Conservation (phyloP, 495 filamentous ascomycete species). For the Evernia prunastri region DNA sequence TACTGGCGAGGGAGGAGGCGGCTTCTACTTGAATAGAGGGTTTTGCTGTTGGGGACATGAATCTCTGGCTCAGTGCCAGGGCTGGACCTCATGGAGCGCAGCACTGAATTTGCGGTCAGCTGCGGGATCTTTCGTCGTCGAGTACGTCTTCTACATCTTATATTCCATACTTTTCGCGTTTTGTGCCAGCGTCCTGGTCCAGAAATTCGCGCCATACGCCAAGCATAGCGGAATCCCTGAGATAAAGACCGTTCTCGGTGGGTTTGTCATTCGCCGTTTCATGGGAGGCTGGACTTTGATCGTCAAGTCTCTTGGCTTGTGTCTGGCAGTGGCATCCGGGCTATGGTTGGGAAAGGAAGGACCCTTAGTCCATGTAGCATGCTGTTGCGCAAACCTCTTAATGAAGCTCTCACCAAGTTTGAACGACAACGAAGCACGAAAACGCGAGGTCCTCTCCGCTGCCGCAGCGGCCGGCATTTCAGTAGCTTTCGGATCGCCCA, state of each 20-base stretch:
- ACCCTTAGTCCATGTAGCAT: conserved; percentile 93
- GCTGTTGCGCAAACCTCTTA: conserved; percentile 92
- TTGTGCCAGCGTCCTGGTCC: conserved; percentile 72
- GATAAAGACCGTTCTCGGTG: conserved; percentile 93
- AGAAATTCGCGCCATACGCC: conserved; percentile 78
- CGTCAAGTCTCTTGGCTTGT: conserved; percentile 88
- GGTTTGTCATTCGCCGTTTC: conserved; percentile 88
- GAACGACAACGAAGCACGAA: conserved; percentile 88
- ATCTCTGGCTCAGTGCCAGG: conserved; percentile 64
- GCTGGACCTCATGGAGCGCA: conserved; percentile 79
- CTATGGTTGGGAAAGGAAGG: conserved; percentile 99
- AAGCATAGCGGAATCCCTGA: conserved; percentile 97
- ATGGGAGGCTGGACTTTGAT: conserved; percentile 88
- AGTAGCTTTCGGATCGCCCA: conserved; percentile 94
- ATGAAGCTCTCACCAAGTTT: conserved; percentile 84
- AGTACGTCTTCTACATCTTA: conserved; percentile 78
- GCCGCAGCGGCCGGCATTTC: conserved; percentile 93
- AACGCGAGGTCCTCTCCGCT: conserved; percentile 91
- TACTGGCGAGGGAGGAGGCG: conserved; percentile 64
- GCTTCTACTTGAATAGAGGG: conserved; percentile 79
- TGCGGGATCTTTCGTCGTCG: conserved; percentile 68
- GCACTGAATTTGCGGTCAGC: conserved; percentile 59
- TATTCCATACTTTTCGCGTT: conserved; percentile 80
- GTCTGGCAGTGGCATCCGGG: conserved; percentile 88
- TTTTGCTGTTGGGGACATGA: conserved; percentile 95